phyloP scores from a whole-genome alignment of 164 flowering plant genomes.

The Saururus chinensis region DNA sequence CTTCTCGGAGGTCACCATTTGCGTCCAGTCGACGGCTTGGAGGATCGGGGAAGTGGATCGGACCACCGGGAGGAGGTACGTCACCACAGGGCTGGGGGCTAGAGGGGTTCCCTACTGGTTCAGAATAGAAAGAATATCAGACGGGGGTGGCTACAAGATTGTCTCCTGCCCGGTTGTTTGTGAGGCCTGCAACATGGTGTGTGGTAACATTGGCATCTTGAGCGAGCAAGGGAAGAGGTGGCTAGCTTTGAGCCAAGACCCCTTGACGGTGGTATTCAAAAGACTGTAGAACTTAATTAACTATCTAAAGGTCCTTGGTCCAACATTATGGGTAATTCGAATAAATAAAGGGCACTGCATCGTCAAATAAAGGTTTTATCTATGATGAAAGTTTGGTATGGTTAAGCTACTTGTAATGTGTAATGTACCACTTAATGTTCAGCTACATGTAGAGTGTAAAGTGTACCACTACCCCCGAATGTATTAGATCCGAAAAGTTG shows the following conservation, averaged over 20 bases:
- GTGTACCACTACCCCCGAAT: too few species aligned
- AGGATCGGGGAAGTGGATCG: conserved; percentile 8
- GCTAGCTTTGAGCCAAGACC: conserved; percentile 7
- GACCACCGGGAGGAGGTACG: conserved; percentile 12
- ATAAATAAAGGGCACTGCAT: too few species aligned
- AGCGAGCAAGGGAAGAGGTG: conserved; percentile 9
- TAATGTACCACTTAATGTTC: too few species aligned
- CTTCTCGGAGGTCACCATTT: conserved; percentile 15
- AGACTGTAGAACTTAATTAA: too few species aligned
- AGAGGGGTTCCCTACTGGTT: conserved; percentile 16
- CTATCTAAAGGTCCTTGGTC: too few species aligned
- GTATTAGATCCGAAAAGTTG: too few species aligned
- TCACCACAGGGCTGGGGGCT: conserved; percentile 3
- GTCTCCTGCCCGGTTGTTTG: not conserved
- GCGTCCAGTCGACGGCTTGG: conserved; percentile 24
- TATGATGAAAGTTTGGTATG: too few species aligned
- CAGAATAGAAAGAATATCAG: not conserved
- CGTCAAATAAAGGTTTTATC: too few species aligned
- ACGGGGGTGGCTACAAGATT: not conserved
- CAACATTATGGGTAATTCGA: too few species aligned
- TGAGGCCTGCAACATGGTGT: not conserved
- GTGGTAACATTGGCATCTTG: conserved; percentile 9
- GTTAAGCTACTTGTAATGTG: too few species aligned
- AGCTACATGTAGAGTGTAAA: too few species aligned
- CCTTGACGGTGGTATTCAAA: conserved; percentile 10